Evolutionary conservation across 306 rosid species (phyloP).

Genomic region (Prosopis cineraria): DNA sequence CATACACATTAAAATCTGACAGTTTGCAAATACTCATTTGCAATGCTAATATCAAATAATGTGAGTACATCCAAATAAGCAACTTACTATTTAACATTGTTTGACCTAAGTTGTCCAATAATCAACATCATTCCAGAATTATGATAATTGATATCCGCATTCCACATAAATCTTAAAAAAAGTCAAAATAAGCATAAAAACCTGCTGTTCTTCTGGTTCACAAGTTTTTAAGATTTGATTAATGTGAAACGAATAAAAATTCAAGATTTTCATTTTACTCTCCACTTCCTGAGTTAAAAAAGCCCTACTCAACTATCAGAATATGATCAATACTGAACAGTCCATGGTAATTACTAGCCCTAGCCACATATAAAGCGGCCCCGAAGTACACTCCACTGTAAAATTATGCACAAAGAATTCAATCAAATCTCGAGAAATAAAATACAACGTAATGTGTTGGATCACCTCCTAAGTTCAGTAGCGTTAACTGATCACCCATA

Average conservation of each 20-base stretch:
- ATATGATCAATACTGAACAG: background rate
- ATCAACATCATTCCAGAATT: slow-evolving; percentile 23
- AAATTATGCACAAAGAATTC: slow-evolving; percentile 26
- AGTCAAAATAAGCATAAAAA: background rate
- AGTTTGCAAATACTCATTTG: slow-evolving; percentile 1
- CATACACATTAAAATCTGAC: slow-evolving; percentile 14
- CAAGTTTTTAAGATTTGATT: background rate
- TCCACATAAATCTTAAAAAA: background rate
- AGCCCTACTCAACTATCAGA: slow-evolving; percentile 1
- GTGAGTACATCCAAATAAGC: slow-evolving; percentile 17
- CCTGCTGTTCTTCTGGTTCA: background rate
- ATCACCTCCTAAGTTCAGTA: too few relatives aligned
- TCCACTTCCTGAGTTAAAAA: slow-evolving; percentile 1
- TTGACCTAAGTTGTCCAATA: slow-evolving; percentile 21
- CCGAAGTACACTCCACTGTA: background rate
- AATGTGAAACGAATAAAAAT: background rate
- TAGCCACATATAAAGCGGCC: background rate
- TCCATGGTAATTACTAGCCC: slow-evolving; percentile 10
- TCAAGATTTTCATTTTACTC: background rate
- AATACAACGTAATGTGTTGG: background rate
- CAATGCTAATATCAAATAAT: slow-evolving; percentile 12
- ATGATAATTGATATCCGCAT: background rate
- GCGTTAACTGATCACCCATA: background rate
- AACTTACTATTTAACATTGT: slow-evolving; percentile 3
- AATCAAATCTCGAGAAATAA: background rate